These are phyloP conservation scores for Zanthoxylum bungeanum DNA, from an alignment of 345 rosid species.

Conservation along the genomic window DNA sequence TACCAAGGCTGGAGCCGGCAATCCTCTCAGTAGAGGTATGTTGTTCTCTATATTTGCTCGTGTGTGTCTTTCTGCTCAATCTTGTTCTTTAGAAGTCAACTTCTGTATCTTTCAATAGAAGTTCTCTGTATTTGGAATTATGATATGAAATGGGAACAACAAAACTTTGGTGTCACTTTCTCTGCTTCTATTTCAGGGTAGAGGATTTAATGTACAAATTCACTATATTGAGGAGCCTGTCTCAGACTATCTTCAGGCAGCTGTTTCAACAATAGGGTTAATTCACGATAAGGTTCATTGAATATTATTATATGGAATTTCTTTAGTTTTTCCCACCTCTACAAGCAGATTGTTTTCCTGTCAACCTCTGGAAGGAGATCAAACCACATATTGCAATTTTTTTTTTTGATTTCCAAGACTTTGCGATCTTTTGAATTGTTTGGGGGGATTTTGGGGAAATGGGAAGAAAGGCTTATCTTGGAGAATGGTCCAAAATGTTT, in stretches of 20 bases:
- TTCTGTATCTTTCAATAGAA: not conserved
- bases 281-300: conserved; percentile 73
- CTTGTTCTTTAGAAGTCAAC: not conserved
- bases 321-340: not conserved
- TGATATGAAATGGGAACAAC: not conserved
- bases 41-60: not conserved
- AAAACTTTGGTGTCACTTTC: conserved; percentile 5
- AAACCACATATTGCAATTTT: not conserved
- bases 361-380: not conserved
- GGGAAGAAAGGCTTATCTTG: not conserved
- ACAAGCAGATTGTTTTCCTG: not conserved
- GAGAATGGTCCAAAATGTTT: not conserved
- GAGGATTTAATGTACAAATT: conserved; percentile 83
- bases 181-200: conserved; percentile 55
- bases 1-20: conserved; percentile 71
- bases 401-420: conserved; percentile 2
- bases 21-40: conserved; percentile 90
- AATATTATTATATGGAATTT: not conserved
- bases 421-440: not conserved
- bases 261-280: conserved; percentile 69
- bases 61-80: not conserved
- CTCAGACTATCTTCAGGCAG: conserved; percentile 72
- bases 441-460: not conserved
- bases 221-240: conserved; percentile 89
- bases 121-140: not conserved